Base-by-base conservation (phyloP, 1,284 basidiomycete species). In the Sporisorium exsertum region DNA sequence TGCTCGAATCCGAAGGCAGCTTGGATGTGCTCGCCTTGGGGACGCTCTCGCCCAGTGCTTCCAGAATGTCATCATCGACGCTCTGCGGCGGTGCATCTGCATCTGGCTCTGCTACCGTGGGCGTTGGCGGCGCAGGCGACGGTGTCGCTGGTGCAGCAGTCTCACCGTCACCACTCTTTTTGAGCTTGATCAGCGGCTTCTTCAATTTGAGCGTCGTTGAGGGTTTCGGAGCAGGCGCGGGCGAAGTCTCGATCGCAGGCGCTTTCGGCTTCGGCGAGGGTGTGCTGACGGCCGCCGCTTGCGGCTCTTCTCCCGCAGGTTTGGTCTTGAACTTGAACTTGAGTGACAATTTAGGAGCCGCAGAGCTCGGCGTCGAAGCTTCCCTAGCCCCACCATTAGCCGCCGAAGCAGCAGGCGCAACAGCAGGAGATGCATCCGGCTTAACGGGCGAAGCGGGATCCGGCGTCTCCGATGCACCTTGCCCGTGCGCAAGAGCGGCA, bases 161-260 rank as follows among this genome's bases (percentile, higher is more conserved):
- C 18, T 75, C 72, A 47, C 53, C 15, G 9, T 63, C 64, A 43
- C 51, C 60, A 42, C 45, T 22, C 52, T 59, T 70, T 51, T 65
- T 78, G 53, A 78, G 65, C 75, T 78, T 77, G 58, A 79, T 69
- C 32, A 72, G 59, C 45, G 72, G 72, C 65, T 77, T 78, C 64
- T 76, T 79, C 29, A 72, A 51, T 46, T 72, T 73, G 13, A 69
- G 45, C 18, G 59, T 45, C 27, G 59, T 47, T 6, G 55, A 43
- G 3, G 59, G 64, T 20, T 66, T 64, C 10, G 59, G 49, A 24
- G 63, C 18, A 22, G 56, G 43, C 5, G 50, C 37, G 2, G 64
- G 57, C 15, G 69, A 51, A 9, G 60, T 29, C 40, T 64, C 62
- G 0, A 32, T 29, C 13, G 43, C 43, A 27, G 61, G 40, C 27